Percentiles rank a stretch among this genome's conserved stretches.
Conservation (phyloP, 805 yeast species). For the Nakazawaea ernobii region DNA sequence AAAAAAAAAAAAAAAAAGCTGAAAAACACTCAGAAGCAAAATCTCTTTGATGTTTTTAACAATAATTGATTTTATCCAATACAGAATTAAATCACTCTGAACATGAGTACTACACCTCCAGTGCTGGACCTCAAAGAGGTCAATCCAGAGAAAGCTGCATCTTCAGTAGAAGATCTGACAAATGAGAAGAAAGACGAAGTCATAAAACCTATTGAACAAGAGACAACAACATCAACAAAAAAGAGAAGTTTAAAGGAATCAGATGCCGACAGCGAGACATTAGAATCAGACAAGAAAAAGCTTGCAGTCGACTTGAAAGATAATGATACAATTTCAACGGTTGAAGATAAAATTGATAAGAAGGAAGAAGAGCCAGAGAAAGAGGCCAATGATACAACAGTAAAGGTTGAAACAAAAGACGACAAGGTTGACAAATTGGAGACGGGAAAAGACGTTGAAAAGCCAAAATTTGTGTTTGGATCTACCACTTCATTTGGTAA, state of each 20-base stretch:
- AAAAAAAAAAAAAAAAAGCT: too few species aligned
- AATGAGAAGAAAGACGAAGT: slow-evolving; percentile 3
- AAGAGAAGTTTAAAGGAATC: background rate
- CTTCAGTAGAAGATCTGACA: background rate
- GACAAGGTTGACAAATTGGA: background rate
- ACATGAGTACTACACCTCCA: too few species aligned
- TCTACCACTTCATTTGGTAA: slow-evolving; percentile 45
- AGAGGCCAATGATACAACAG: slow-evolving; percentile 7
- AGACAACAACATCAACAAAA: slow-evolving; percentile 2
- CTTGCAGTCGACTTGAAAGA: background rate
- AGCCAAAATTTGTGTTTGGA: slow-evolving; percentile 52
- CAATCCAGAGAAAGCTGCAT: background rate
- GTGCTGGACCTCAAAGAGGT: background rate
- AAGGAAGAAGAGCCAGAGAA: slow-evolving; percentile 14
- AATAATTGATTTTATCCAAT: too few species aligned
- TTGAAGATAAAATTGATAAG: slow-evolving; percentile 2
- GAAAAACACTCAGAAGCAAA: too few species aligned
- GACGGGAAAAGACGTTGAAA: background rate
- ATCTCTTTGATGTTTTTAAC: too few species aligned
- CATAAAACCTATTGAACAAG: slow-evolving; percentile 3
- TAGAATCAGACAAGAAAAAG: slow-evolving; percentile 1
- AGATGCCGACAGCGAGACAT: slow-evolving; percentile 14
- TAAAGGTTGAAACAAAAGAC: slow-evolving; percentile 7
- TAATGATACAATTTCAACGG: slow-evolving; percentile 5
- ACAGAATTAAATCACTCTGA: too few species aligned